These are phyloP conservation scores for Trichoderma erinaceum DNA, from an alignment of 495 filamentous ascomycete genomes.

Conservation along the genomic window DNA sequence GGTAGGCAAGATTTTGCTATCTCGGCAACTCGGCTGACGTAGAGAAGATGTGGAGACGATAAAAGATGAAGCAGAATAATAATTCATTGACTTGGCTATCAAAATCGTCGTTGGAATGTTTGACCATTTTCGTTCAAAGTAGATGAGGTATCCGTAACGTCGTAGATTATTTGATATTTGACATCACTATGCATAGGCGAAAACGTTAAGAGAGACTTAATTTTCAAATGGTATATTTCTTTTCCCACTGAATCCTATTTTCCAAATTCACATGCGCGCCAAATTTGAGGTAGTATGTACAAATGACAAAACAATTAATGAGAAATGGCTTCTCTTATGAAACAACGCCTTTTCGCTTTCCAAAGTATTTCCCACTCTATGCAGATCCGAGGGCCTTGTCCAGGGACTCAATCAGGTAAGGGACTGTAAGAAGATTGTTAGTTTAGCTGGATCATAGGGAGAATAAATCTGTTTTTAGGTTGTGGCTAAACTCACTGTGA, in stretches of 20 bases:
- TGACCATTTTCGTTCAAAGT: too few species aligned
- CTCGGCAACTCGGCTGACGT: background rate
- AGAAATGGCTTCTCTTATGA: background rate
- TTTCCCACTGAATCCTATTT: background rate
- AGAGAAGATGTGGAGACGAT: background rate
- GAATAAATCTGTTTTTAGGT: slow-evolving; percentile 66
- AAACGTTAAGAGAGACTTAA: background rate
- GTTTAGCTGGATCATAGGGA: slow-evolving; percentile 27
- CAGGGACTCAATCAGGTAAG: background rate
- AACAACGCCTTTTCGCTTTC: background rate
- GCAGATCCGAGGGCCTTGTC: slow-evolving; percentile 7
- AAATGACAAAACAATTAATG: background rate
- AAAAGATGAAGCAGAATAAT: too few species aligned
- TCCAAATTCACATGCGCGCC: background rate
- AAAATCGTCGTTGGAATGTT: too few species aligned
- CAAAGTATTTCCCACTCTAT: background rate
- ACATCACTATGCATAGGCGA: too few species aligned
- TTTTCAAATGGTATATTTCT: background rate
- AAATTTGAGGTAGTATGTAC: background rate
- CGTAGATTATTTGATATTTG: too few species aligned
- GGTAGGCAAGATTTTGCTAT: background rate
- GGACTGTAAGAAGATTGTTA: background rate
- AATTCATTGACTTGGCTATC: too few species aligned
- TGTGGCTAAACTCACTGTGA: slow-evolving; percentile 60
- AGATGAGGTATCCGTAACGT: too few species aligned